Percentiles rank a stretch among this genome's conserved stretches.
phyloP scores from a whole-genome alignment of 2,329 filamentous ascomycete species.

The Stenocarpella maydis region DNA sequence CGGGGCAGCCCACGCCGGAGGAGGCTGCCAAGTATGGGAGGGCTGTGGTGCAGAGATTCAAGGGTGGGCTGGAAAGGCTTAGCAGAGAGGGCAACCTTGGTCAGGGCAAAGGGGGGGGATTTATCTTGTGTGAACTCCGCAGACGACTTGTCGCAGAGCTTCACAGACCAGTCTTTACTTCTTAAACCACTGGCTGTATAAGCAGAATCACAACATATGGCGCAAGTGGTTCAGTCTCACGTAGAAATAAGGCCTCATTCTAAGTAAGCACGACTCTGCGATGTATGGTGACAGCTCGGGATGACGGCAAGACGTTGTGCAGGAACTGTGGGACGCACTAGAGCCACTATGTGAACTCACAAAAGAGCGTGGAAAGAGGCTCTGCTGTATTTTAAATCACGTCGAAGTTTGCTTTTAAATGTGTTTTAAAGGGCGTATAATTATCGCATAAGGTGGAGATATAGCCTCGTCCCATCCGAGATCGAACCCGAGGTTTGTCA shows the following conservation, averaged over 20 bases:
- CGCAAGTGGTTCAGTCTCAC: too few species aligned
- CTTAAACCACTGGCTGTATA: not conserved
- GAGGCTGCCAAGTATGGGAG: constrained; percentile 40
- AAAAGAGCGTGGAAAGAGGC: not conserved
- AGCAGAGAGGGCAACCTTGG: constrained; percentile 39
- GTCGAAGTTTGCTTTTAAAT: not conserved
- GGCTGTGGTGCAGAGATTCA: constrained; percentile 40
- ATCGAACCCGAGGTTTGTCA: not conserved
- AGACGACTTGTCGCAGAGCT: not conserved
- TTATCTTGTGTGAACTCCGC: not conserved
- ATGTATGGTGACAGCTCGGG: not conserved
- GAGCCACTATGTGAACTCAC: not conserved
- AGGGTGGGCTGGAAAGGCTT: constrained; percentile 38
- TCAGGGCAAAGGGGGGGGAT: not conserved
- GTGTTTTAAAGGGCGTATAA: too few species aligned
- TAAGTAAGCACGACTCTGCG: not conserved
- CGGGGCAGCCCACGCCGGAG: constrained; percentile 29
- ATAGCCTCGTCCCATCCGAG: not conserved
- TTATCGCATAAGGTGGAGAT: not conserved
- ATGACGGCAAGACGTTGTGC: not conserved
- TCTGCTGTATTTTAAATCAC: not conserved
- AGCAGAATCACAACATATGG: too few species aligned
- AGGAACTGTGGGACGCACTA: not conserved
- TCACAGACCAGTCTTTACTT: not conserved
- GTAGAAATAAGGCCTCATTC: not conserved